Evolutionary conservation across 345 rosid genomes (phyloP).

Genomic region (Eucalyptus erythrocorys): DNA sequence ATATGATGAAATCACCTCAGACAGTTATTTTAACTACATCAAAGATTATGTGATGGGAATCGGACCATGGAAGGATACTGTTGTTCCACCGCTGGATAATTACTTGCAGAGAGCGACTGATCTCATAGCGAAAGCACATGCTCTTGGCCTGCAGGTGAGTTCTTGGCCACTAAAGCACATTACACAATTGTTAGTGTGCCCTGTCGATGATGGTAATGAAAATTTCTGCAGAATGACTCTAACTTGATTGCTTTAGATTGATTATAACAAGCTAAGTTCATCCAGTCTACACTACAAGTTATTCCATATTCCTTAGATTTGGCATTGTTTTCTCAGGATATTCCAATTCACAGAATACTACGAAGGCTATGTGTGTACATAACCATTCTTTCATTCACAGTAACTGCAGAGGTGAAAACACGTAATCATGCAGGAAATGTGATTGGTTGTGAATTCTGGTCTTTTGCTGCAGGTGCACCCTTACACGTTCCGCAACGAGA

Average conservation of each 20-base stretch:
- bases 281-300: neutral
- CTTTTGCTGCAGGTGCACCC: constrained; percentile 22
- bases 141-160: constrained; percentile 22
- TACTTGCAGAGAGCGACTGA: constrained; percentile 20
- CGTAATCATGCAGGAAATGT: neutral
- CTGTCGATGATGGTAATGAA: neutral
- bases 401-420: neutral
- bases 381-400: neutral
- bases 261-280: neutral
- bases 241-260: neutral
- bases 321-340: neutral
- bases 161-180: neutral
- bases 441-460: neutral
- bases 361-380: neutral
- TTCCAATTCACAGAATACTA: neutral
- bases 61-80: constrained; percentile 38
- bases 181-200: neutral
- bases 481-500: constrained; percentile 23
- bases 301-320: neutral
- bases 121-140: constrained; percentile 32
- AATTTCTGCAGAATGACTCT: neutral
- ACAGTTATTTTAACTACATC: constrained; percentile 14
- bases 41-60: constrained; percentile 30
- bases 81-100: constrained; percentile 13
- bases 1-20: constrained; percentile 28